Base-by-base conservation (phyloP, 2,329 filamentous ascomycete species). In the Orbilia javanica region DNA sequence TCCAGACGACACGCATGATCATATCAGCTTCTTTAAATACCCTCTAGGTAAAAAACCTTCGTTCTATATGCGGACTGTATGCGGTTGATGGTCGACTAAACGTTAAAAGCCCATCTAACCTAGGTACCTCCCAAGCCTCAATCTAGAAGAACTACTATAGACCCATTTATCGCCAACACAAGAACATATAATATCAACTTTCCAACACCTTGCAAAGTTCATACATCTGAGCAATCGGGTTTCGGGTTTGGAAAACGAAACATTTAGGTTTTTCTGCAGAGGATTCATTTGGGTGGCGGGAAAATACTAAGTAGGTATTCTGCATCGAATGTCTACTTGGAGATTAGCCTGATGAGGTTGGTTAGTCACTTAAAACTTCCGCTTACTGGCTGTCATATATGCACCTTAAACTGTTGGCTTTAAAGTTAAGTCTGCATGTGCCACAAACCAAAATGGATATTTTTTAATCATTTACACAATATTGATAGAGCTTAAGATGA, bases 351-450 rank as follows among this genome's bases (percentile, higher is more conserved):
- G 34, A 60, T 39, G 55, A 60, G 22, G 55, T 57, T 1, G 55
- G 55, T 60, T 60, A 60, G 55, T 42, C 55, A 42, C 34, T 42
- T 60, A 25, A 60, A 60, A 42, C n/a, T 39, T 60, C 55, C 55
- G 55, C 55, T 42, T 27, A 22, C 20, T 42, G n/a, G 55, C 34
- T 60, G 55, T 60, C 55, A 60, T 60, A 60, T 60, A 42, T 60
- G 55, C 34, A 42, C 18, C 34, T 11, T n/a, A 11, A 27, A 10
- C 20, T 50, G 46, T 42, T 60, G 34, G 55, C 34, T 42, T n/a
- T 60, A 34, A 27, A 42, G 22, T 60, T 39, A 42, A 60, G 10
- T 27, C 2, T 42, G 15, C 55, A 60, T 29, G 7, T 60, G 55
- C 55, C 55, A 20, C 31, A 60, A 60, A 20, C 34, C 27, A 6